Conservation (phyloP, 495 filamentous ascomycete species). For the Aspergillus sparsus region DNA sequence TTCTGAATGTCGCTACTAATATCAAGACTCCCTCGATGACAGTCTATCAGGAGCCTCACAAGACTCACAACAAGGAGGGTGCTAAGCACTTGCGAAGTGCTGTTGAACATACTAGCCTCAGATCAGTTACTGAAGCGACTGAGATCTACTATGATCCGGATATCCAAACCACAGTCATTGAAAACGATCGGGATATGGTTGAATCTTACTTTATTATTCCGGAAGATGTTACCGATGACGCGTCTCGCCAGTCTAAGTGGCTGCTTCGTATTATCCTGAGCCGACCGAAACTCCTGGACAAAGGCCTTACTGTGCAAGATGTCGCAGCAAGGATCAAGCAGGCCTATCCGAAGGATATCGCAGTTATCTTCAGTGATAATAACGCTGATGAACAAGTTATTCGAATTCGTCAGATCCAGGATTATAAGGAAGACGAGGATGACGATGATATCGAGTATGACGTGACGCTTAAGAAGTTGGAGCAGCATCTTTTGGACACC, state of each 20-base stretch:
- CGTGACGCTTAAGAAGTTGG: conserved; percentile 83
- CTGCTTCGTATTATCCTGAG: conserved; percentile 91
- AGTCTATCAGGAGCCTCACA: conserved; percentile 71
- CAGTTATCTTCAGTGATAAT: conserved; percentile 95
- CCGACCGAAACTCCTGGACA: conserved; percentile 91
- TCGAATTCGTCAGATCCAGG: conserved; percentile 80
- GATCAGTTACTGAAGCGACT: conserved; percentile 84
- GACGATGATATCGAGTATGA: conserved; percentile 85
- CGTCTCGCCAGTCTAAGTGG: conserved; percentile 86
- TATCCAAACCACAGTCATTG: conserved; percentile 78
- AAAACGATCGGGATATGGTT: conserved; percentile 88
- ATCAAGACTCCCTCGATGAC: conserved; percentile 99
- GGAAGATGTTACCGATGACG: conserved; percentile 71
- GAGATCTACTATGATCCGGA: conserved; percentile 99
- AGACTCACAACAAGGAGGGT: conserved; percentile 64
- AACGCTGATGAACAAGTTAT: conserved; percentile 96
- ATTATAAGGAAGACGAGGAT: conserved; percentile 71
- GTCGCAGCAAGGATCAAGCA: conserved; percentile 88
- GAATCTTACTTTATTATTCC: conserved; percentile 96
- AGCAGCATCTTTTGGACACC: conserved; percentile 86
- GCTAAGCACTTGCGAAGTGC: conserved; percentile 84
- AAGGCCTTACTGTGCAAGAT: conserved; percentile 86
- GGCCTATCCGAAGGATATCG: conserved; percentile 81
- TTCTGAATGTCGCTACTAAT: conserved; percentile 94
- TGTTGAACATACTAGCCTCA: conserved; percentile 93